Conservation (phyloP, 371 early-diverging fungal species). For the Rhizopus sp. region DNA sequence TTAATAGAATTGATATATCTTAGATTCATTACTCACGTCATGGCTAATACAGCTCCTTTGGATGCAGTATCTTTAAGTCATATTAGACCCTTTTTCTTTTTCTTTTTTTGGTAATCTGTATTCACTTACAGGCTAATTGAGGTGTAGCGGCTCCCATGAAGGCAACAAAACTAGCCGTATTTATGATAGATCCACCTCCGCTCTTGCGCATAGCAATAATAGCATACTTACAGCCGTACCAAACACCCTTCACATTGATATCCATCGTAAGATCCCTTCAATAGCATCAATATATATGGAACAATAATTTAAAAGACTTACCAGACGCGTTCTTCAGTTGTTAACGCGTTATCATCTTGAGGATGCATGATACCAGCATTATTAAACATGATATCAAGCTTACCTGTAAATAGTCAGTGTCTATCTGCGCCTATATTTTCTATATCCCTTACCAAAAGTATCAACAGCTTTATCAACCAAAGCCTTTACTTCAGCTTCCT, state of each 20-base stretch:
- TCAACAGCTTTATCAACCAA: conserved; percentile 70
- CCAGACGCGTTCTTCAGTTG: conserved; percentile 80
- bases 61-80: conserved; percentile 73
- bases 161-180: conserved; percentile 86
- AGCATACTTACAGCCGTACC: conserved; percentile 86
- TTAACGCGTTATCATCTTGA: conserved; percentile 79
- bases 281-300: conserved; percentile 2
- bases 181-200: conserved; percentile 80
- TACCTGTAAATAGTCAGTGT: conserved; percentile 38
- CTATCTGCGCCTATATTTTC: not conserved
- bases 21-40: conserved; percentile 61
- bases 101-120: not conserved
- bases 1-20: conserved; percentile 1
- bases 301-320: conserved; percentile 24
- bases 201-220: conserved; percentile 78
- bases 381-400: conserved; percentile 83
- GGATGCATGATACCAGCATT: conserved; percentile 94
- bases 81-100: not conserved
- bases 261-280: conserved; percentile 73
- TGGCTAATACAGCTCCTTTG: conserved; percentile 87
- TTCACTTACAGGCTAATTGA: conserved; percentile 75
- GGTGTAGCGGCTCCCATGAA: conserved; percentile 89
- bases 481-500: conserved; percentile 72
- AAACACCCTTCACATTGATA: conserved; percentile 92
- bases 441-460: conserved; percentile 57